These are phyloP conservation scores for Rosellinia necatrix DNA, from an alignment of 2,329 filamentous ascomycete species.

Conservation along the genomic window DNA sequence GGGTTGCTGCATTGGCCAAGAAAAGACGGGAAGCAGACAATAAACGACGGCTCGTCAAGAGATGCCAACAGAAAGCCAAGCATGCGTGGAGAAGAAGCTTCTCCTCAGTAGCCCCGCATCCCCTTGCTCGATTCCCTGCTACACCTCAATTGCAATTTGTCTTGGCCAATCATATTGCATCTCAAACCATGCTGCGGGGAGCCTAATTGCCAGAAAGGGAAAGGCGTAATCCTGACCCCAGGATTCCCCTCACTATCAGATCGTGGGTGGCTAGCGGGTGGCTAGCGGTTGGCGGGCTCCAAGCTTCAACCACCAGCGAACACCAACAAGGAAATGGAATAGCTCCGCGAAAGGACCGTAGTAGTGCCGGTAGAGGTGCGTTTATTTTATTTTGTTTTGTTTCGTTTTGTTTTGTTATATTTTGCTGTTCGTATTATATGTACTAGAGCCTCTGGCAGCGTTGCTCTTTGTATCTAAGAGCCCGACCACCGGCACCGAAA, in stretches of 20 bases:
- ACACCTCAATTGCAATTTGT: constrained; percentile 17
- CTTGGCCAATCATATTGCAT: not conserved
- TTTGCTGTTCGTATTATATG: too few relatives aligned
- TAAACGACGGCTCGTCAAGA: too few relatives aligned
- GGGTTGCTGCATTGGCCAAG: not conserved
- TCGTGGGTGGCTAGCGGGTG: constrained; percentile 1
- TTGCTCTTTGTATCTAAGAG: not conserved
- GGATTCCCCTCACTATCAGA: constrained; percentile 19
- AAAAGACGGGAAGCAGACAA: not conserved
- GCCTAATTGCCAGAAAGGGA: not conserved
- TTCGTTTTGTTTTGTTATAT: too few relatives aligned
- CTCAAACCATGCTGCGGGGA: constrained; percentile 8
- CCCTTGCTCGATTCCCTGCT: not conserved
- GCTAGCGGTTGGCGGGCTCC: not conserved
- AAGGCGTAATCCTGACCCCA: constrained; percentile 12
- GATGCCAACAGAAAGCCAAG: not conserved
- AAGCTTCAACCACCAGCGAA: constrained; percentile 4
- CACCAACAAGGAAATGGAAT: constrained; percentile 5
- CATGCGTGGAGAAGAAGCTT: constrained; percentile 25
- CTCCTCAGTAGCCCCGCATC: constrained; percentile 20
- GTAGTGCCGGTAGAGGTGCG: constrained; percentile 25
- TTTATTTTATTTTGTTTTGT: not conserved
- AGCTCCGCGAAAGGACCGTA: constrained; percentile 21
- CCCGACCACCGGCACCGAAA: not conserved
- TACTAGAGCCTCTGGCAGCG: not conserved